Percentiles rank a stretch among this genome's conserved stretches.
These are phyloP conservation scores for Camelina laxa DNA, from an alignment of 345 rosid genomes.

Conservation along the genomic window DNA sequence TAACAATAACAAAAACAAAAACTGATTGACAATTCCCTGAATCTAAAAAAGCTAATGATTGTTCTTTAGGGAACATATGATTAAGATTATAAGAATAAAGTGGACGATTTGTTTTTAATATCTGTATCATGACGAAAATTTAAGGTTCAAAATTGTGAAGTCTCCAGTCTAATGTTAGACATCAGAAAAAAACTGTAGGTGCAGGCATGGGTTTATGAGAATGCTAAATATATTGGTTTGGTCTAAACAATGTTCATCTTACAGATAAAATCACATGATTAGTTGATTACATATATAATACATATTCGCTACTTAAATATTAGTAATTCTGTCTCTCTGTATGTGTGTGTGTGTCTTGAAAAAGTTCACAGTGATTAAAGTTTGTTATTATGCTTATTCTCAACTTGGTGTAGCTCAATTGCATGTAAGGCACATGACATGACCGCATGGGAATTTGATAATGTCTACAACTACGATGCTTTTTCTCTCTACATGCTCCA, in stretches of 20 bases:
- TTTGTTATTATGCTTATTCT: not conserved
- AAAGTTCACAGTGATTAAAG: constrained; percentile 2
- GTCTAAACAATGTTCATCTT: not conserved
- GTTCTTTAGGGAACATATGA: not conserved
- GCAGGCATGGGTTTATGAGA: not conserved
- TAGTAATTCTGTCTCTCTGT: not conserved
- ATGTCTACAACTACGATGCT: constrained; percentile 21
- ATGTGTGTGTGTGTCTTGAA: not conserved
- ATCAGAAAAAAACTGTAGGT: not conserved
- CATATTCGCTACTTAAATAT: no score
- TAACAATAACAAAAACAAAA: constrained; percentile 12
- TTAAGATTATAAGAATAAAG: not conserved
- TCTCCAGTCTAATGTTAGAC: not conserved
- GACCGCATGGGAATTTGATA: constrained; percentile 41
- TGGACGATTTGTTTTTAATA: constrained; percentile 8
- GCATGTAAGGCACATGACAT: constrained; percentile 47
- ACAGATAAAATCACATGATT: not conserved
- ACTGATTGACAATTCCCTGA: constrained; percentile 11
- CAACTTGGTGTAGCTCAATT: constrained; percentile 33
- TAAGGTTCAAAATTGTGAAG: constrained; percentile 12
- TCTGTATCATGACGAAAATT: not conserved
- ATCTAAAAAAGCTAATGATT: constrained; percentile 24
- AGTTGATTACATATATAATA: not conserved
- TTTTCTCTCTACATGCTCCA: constrained; percentile 24
- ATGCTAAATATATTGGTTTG: not conserved